A percentile compares a stretch with the other conserved stretches of the same genome.
Conservation (phyloP, 2,329 filamentous ascomycete species). For the Penicillium sp. region DNA sequence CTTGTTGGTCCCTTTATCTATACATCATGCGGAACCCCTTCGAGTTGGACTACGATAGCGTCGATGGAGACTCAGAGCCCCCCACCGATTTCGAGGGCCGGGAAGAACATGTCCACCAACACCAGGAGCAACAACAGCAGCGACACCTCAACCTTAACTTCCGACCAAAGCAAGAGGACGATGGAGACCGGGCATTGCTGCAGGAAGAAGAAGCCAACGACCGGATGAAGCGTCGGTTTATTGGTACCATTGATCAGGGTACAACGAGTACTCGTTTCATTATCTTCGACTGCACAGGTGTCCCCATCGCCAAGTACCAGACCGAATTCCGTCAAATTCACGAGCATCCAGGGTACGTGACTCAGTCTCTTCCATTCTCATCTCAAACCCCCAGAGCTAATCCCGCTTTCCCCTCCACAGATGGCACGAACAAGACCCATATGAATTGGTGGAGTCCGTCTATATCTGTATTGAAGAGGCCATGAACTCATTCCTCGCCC, state of each 20-base stretch:
- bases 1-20: not conserved
- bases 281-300: conserved; percentile 80
- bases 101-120: conserved; percentile 17
- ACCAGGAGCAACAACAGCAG: conserved; percentile 20
- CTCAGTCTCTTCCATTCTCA: not conserved
- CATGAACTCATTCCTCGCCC: conserved; percentile 68
- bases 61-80: conserved; percentile 26
- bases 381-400: conserved; percentile 3
- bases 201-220: conserved; percentile 37
- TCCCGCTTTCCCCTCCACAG: conserved; percentile 44
- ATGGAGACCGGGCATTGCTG: conserved; percentile 39
- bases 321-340: conserved; percentile 85
- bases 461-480: conserved; percentile 78
- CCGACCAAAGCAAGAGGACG: conserved; percentile 31
- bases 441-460: conserved; percentile 73
- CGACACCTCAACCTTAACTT: conserved; percentile 24
- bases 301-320: conserved; percentile 79
- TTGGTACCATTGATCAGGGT: conserved; percentile 87
- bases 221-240: conserved; percentile 54
- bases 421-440: conserved; percentile 88
- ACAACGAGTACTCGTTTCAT: conserved; percentile 89
- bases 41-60: conserved; percentile 30
- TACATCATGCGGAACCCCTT: conserved; percentile 35
- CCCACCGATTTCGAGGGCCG: conserved; percentile 9
- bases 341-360: conserved; percentile 76